Conservation (phyloP, 148 eudicot genomes). For the Rhododendron ovatum region DNA sequence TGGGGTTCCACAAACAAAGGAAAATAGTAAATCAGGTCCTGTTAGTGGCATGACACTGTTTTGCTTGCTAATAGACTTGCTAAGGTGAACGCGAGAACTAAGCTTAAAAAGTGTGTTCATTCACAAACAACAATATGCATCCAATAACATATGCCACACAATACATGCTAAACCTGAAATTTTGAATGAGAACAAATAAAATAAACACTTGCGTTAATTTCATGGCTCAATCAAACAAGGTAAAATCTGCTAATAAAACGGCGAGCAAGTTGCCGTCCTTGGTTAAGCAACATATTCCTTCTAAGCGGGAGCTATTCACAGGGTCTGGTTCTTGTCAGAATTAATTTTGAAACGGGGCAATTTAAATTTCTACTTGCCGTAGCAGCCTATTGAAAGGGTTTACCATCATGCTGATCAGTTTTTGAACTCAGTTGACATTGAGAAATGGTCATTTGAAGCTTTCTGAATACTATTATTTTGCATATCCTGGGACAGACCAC, state of each 20-base stretch:
- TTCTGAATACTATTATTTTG: background rate
- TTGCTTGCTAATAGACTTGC: background rate
- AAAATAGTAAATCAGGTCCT: background rate
- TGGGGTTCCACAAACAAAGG: background rate
- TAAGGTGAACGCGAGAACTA: background rate
- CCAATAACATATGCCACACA: background rate
- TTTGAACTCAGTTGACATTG: background rate
- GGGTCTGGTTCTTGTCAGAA: background rate
- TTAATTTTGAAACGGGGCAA: background rate
- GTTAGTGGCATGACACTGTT: background rate
- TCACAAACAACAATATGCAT: background rate
- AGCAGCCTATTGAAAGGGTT: background rate
- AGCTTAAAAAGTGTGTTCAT: background rate
- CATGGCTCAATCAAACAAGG: background rate
- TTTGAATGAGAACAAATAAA: background rate
- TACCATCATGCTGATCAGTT: background rate
- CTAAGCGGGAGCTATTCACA: background rate
- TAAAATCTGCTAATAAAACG: background rate
- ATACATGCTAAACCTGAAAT: background rate
- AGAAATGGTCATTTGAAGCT: background rate
- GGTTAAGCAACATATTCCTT: background rate
- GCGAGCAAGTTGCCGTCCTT: background rate
- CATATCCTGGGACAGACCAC: background rate
- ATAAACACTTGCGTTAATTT: background rate
- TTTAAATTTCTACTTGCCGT: background rate